A percentile compares a stretch with the other conserved stretches of the same genome.
phyloP scores from a whole-genome alignment of 1,284 basidiomycete genomes.

The Malassezia vespertilionis region DNA sequence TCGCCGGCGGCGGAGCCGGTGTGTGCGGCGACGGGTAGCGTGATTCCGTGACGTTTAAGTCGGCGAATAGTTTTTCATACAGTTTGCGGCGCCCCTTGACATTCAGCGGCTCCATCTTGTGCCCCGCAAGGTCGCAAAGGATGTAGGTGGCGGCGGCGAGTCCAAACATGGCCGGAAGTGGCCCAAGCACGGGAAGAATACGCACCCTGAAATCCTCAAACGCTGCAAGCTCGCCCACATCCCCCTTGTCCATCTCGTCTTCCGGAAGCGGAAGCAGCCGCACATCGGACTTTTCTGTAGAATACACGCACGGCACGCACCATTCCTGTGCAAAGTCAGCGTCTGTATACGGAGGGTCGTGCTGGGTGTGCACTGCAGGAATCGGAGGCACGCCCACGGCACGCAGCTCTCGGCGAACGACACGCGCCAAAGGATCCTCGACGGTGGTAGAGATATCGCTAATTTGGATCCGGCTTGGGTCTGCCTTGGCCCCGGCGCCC shows the following conservation, averaged over 20 bases:
- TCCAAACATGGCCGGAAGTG: constrained; percentile 45
- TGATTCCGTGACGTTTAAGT: constrained; percentile 21
- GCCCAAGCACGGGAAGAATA: constrained; percentile 71
- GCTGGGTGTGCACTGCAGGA: background rate
- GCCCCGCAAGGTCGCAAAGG: constrained; percentile 38
- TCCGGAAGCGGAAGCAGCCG: constrained; percentile 80
- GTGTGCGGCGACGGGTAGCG: constrained; percentile 17
- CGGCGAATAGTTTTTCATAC: constrained; percentile 31
- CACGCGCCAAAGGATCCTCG: constrained; percentile 86
- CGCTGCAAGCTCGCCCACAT: constrained; percentile 77
- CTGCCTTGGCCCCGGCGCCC: constrained; percentile 92
- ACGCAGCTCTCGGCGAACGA: constrained; percentile 71
- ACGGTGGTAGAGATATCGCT: constrained; percentile 81
- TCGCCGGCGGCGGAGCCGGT: background rate
- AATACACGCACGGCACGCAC: constrained; percentile 60
- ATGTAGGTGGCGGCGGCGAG: constrained; percentile 41
- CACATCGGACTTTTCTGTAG: constrained; percentile 73
- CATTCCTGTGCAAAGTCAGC: constrained; percentile 19
- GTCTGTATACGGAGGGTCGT: background rate
- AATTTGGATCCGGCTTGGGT: constrained; percentile 89
- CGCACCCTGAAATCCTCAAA: constrained; percentile 89
- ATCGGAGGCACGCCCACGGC: constrained; percentile 33
- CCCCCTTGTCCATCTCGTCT: constrained; percentile 80
- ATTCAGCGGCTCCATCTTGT: constrained; percentile 37
- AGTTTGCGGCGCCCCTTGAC: constrained; percentile 36